These are phyloP conservation scores for Rosa multiflora DNA, from an alignment of 306 rosid genomes.

Conservation along the genomic window DNA sequence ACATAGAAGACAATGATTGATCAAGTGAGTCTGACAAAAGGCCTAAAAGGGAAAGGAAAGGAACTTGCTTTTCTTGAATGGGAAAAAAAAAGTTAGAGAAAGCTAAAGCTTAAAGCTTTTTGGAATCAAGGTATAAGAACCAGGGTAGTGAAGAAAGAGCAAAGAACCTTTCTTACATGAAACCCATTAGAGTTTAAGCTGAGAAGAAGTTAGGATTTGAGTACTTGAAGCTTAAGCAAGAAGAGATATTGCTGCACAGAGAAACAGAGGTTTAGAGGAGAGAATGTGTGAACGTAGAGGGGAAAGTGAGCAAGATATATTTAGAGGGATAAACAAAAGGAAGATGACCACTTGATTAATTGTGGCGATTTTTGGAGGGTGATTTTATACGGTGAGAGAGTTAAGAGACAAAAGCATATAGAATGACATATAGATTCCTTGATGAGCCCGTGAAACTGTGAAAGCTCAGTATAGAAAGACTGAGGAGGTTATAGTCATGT, in stretches of 20 bases:
- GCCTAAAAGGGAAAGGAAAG: conserved; percentile 10
- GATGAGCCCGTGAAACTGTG: conserved; percentile 11
- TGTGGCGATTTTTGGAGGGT: conserved; percentile 25
- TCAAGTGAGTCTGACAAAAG: neutral
- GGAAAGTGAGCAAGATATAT: conserved; percentile 1
- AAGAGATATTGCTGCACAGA: conserved; percentile 17
- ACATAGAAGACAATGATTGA: too few relatives aligned
- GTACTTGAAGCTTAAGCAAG: conserved; percentile 17
- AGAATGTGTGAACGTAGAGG: conserved; percentile 5
- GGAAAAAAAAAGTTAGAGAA: conserved; percentile 18
- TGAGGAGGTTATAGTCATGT: neutral
- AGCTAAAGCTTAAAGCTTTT: conserved; percentile 19
- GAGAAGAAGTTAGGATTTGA: neutral
- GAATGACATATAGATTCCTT: conserved; percentile 45
- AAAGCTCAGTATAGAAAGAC: neutral
- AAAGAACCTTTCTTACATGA: neutral
- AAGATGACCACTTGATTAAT: conserved; percentile 31
- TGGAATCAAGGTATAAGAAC: conserved; percentile 4
- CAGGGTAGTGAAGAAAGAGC: neutral
- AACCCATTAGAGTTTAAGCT: neutral
- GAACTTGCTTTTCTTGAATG: conserved; percentile 27
- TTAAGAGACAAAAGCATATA: conserved; percentile 29
- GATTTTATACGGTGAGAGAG: conserved; percentile 31
- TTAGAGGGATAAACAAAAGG: conserved; percentile 34
- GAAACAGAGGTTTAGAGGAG: conserved; percentile 10